phyloP scores from a whole-genome alignment of 495 filamentous ascomycete genomes.

The Talaromyces thailandensis region DNA sequence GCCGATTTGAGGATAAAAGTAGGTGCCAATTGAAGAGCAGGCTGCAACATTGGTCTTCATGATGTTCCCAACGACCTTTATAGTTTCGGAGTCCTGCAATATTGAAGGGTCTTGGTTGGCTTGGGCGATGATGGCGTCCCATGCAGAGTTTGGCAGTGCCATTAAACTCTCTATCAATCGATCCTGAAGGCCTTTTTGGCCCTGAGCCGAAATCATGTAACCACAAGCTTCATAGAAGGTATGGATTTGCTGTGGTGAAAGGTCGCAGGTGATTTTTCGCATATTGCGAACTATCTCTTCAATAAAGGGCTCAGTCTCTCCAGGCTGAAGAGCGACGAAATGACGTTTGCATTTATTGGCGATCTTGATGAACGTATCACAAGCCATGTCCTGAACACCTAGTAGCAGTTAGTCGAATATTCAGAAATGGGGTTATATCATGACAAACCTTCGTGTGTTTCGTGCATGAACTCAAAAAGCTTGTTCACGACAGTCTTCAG shows the following conservation, averaged over 20 bases:
- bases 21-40: slow-evolving; percentile 88
- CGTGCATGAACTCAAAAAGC: slow-evolving; percentile 99
- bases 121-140: slow-evolving; percentile 83
- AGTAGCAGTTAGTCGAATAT: slow-evolving; percentile 19
- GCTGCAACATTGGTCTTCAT: slow-evolving; percentile 99
- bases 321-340: slow-evolving; percentile 92
- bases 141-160: slow-evolving; percentile 84
- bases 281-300: slow-evolving; percentile 96
- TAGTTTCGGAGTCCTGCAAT: slow-evolving; percentile 84
- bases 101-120: slow-evolving; percentile 74
- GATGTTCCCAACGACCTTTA: slow-evolving; percentile 97
- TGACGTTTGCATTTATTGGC: slow-evolving; percentile 95
- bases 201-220: slow-evolving; percentile 98
- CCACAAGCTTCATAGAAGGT: slow-evolving; percentile 99
- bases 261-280: slow-evolving; percentile 86
- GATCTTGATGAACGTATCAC: slow-evolving; percentile 99
- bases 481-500: slow-evolving; percentile 99
- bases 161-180: slow-evolving; percentile 87
- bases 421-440: background rate
- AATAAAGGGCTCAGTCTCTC: slow-evolving; percentile 92
- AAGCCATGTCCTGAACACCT: slow-evolving; percentile 99
- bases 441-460: slow-evolving; percentile 84
- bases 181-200: slow-evolving; percentile 84
- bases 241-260: slow-evolving; percentile 93
- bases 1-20: slow-evolving; percentile 98